phyloP scores from a whole-genome alignment of 805 yeast genomes.

The Saturnispora galanensis region DNA sequence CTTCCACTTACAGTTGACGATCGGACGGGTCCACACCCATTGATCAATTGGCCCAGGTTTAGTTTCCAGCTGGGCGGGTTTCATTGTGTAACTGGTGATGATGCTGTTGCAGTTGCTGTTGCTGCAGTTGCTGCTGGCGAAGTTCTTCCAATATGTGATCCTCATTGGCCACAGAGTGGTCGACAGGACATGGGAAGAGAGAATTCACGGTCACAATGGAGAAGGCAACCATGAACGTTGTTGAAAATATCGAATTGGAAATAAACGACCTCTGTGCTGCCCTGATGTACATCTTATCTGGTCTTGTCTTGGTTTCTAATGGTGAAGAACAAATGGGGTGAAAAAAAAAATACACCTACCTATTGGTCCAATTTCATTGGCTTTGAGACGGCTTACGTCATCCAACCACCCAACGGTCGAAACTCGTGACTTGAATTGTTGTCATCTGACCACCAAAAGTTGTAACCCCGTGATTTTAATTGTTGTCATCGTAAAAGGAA shows the following conservation, averaged over 20 bases:
- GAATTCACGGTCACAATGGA: slow-evolving; percentile 31
- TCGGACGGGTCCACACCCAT: too few relatives aligned
- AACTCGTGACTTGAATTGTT: slow-evolving; percentile 1
- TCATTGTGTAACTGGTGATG: background rate
- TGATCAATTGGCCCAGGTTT: too few relatives aligned
- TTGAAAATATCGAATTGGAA: slow-evolving; percentile 58
- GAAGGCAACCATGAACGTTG: slow-evolving; percentile 67
- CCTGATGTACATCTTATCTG: slow-evolving; percentile 26
- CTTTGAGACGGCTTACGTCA: background rate
- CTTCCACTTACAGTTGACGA: too few relatives aligned
- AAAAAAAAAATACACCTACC: slow-evolving; percentile 6
- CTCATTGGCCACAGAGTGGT: slow-evolving; percentile 30
- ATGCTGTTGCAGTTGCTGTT: too few relatives aligned
- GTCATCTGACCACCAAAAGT: too few relatives aligned
- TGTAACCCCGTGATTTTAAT: too few relatives aligned
- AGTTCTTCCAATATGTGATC: slow-evolving; percentile 15
- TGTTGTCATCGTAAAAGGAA: slow-evolving; percentile 15
- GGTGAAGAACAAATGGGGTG: background rate
- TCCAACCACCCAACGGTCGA: background rate
- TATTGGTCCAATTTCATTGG: slow-evolving; percentile 13
- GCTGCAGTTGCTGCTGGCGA: background rate
- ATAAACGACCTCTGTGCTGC: slow-evolving; percentile 48
- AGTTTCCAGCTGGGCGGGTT: too few relatives aligned
- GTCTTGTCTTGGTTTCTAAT: background rate
- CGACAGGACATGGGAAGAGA: slow-evolving; percentile 35